Conservation (phyloP, 2,329 filamentous ascomycete species). For the Scleromitrula shiraiana region DNA sequence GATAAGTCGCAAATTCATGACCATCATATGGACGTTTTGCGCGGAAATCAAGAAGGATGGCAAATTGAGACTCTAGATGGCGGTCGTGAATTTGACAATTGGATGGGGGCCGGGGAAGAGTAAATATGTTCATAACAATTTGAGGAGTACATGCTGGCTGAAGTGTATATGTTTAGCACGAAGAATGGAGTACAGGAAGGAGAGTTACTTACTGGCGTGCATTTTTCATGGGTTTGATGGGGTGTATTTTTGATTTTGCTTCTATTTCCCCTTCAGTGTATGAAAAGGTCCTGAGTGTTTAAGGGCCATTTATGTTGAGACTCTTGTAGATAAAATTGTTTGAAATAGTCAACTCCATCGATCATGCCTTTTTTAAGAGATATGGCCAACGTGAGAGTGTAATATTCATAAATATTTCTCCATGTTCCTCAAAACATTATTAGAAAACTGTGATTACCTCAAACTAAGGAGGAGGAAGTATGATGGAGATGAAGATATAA, state of each 20-base stretch:
- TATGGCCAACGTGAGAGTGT: no score
- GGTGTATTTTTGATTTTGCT: background rate
- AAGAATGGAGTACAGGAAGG: conserved; percentile 5
- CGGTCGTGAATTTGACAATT: conserved; percentile 29
- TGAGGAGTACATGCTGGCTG: background rate
- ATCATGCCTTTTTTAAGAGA: background rate
- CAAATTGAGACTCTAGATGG: conserved; percentile 26
- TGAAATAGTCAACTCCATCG: background rate
- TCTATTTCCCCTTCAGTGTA: background rate
- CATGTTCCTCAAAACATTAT: no score
- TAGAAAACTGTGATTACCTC: no score
- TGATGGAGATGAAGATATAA: background rate
- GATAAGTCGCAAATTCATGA: conserved; percentile 24
- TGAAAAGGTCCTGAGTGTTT: background rate
- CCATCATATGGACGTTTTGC: conserved; percentile 25
- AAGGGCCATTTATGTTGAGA: background rate
- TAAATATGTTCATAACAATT: background rate
- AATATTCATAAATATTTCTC: no score
- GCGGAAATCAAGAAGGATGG: conserved; percentile 27
- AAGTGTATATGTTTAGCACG: conserved; percentile 1
- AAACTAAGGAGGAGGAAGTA: no score
- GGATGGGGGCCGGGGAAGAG: conserved; percentile 22
- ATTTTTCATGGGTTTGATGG: background rate
- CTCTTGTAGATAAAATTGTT: background rate
- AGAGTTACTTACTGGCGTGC: background rate